Conservation (phyloP, 805 yeast species). For the Priceomyces fermenticarens region DNA sequence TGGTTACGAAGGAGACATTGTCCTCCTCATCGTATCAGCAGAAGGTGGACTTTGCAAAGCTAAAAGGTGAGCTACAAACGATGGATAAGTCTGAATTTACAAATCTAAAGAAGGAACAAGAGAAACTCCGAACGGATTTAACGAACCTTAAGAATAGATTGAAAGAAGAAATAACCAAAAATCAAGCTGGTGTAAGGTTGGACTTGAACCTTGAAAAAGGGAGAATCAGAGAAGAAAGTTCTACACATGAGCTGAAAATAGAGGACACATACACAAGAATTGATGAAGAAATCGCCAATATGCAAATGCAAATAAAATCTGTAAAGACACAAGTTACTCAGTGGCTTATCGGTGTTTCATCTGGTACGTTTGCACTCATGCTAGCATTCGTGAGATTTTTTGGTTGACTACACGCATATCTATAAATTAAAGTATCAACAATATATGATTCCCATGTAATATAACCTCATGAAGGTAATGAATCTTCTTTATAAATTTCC, state of each 20-base stretch:
- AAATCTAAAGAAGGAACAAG: constrained; percentile 81
- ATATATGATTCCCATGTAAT: too few species aligned
- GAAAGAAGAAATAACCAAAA: constrained; percentile 87
- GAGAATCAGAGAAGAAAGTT: constrained; percentile 88
- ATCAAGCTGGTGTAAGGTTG: constrained; percentile 83
- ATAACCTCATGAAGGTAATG: too few species aligned
- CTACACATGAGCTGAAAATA: constrained; percentile 87
- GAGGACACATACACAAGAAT: constrained; percentile 94
- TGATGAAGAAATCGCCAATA: constrained; percentile 91
- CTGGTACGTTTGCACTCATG: constrained; percentile 95
- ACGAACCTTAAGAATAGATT: constrained; percentile 82
- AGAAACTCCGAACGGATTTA: constrained; percentile 74
- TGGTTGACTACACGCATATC: constrained; percentile 33
- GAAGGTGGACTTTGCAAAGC: constrained; percentile 92
- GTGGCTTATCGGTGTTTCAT: constrained; percentile 97
- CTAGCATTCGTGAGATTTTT: constrained; percentile 86
- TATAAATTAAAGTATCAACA: too few species aligned
- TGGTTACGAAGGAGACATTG: constrained; percentile 83
- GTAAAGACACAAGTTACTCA: constrained; percentile 97
- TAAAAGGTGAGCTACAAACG: constrained; percentile 86
- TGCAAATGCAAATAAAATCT: constrained; percentile 91
- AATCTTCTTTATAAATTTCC: too few species aligned
- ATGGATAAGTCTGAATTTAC: constrained; percentile 85
- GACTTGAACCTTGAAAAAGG: constrained; percentile 95
- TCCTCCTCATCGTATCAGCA: constrained; percentile 89